phyloP scores from a whole-genome alignment of 768 basidiomycete species.

The Pleurotus tuber-regium region DNA sequence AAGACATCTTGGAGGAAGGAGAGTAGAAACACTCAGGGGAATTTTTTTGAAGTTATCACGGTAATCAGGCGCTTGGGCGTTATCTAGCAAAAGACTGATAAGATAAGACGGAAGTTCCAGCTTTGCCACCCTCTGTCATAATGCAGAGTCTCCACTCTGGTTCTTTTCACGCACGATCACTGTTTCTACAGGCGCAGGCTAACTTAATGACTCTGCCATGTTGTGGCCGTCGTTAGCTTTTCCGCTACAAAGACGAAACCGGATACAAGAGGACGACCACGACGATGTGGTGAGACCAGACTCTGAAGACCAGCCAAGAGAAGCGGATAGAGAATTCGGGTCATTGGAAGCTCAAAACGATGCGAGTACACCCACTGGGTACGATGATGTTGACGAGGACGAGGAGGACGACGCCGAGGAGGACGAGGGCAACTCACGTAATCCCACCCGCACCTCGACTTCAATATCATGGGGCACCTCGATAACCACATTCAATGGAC shows the following conservation, averaged over 20 bases:
- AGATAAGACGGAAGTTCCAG: background rate
- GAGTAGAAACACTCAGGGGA: background rate
- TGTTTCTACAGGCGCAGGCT: too few relatives aligned
- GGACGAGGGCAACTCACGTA: background rate
- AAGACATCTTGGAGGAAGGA: slow-evolving; percentile 20
- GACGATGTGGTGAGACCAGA: too few relatives aligned
- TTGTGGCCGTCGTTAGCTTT: too few relatives aligned
- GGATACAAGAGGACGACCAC: too few relatives aligned
- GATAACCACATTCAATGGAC: background rate
- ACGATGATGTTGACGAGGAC: slow-evolving; percentile 8
- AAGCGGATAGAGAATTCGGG: too few relatives aligned
- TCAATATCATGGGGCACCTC: too few relatives aligned
- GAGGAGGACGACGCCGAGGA: slow-evolving; percentile 15
- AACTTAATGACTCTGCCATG: too few relatives aligned
- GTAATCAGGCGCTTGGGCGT: too few relatives aligned
- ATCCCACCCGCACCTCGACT: background rate
- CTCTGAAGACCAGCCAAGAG: too few relatives aligned
- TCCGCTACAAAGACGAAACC: too few relatives aligned
- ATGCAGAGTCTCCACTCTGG: slow-evolving; percentile 5
- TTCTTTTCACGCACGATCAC: too few relatives aligned
- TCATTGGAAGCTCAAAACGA: background rate
- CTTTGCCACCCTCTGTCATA: background rate
- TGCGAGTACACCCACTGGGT: background rate
- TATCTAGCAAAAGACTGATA: too few relatives aligned
- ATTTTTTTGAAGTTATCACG: background rate